Evolutionary conservation across 352 stramenopile genomes (phyloP), one percentile per base, ranked within the genome.

Genomic region (Phytophthora fragariae): DNA sequence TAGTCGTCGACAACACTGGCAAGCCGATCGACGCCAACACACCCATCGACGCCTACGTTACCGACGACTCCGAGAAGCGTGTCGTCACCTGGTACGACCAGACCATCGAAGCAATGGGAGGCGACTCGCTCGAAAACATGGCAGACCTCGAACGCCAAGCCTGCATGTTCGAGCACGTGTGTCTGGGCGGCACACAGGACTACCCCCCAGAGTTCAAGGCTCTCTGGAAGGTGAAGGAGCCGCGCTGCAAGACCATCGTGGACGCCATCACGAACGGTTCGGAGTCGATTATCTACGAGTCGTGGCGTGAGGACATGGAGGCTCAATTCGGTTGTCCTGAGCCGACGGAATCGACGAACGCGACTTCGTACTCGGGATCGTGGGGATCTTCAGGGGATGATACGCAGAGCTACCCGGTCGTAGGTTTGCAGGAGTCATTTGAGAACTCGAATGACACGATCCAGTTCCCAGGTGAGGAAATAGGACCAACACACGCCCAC

Each of bases 101-200:
- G 44, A 78, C 78, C 27, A 47, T 82, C 5, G 65, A 80, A 4
- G 53, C 70, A 2, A 71, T 86, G 62, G 80, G 82, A 2, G 75
- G 77, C 7, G 62, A 81, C 19, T 67, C 65, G 3, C 24, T 72
- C 49, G 73, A 79, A 9, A 83, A 82, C 56, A 81, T 85, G 63
- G 76, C 60, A 15, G 82, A 90, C 52, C 73, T 92, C 5, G 84
- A 92, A 50, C 79, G 76, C 19, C 87, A 90, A 72, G 64, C 77
- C 24, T 88, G 84, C 47, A 79, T 89, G 79, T 85, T 83, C 47
- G 77, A 92, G 57, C 65, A 86, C 39, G 58, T 84, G 46, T 92
- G 82, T 56, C 77, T 90, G 19, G 82, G 82, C 33, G 82, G 82
- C 6, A 81, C 79, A 1, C 60, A 70, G 12, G 79, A 88, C 53